Percentiles rank a stretch among this genome's conserved stretches.
Evolutionary conservation across 2,329 filamentous ascomycete genomes (phyloP).

Genomic region (Aureobasidium pullulans): DNA sequence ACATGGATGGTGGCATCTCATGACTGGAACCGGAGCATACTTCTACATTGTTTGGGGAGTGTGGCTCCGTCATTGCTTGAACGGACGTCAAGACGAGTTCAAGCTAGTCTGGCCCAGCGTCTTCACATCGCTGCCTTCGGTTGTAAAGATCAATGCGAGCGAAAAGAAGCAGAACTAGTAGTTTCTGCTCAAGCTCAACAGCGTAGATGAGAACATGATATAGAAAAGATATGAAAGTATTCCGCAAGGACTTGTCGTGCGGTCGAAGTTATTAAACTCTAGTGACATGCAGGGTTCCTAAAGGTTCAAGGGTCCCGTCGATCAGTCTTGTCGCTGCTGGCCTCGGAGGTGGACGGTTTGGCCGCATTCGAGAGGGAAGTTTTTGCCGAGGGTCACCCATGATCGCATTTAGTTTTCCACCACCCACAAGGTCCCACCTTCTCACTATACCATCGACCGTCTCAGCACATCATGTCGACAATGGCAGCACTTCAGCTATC

Average conservation of each 20-base stretch:
- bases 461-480: background rate
- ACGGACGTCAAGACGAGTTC: slow-evolving; percentile 65
- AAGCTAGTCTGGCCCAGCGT: slow-evolving; percentile 61
- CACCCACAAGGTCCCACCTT: background rate
- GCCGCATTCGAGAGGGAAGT: background rate
- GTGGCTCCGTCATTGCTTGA: slow-evolving; percentile 71
- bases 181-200: background rate
- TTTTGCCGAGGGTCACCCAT: slow-evolving; percentile 3
- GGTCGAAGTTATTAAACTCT: background rate
- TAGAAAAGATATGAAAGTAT: background rate
- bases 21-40: slow-evolving; percentile 77
- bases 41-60: slow-evolving; percentile 79
- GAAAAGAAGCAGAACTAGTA: slow-evolving; percentile 26
- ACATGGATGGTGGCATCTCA: slow-evolving; percentile 71
- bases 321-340: background rate
- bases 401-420: slow-evolving; percentile 1
- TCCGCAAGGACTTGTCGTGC: background rate
- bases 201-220: background rate
- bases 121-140: slow-evolving; percentile 48
- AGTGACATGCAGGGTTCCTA: background rate
- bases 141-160: slow-evolving; percentile 31
- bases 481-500: slow-evolving; percentile 8
- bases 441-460: background rate
- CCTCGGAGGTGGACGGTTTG: slow-evolving; percentile 6
- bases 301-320: background rate